Base-by-base conservation (phyloP, 805 yeast species). In the Blastobotrys americana region DNA sequence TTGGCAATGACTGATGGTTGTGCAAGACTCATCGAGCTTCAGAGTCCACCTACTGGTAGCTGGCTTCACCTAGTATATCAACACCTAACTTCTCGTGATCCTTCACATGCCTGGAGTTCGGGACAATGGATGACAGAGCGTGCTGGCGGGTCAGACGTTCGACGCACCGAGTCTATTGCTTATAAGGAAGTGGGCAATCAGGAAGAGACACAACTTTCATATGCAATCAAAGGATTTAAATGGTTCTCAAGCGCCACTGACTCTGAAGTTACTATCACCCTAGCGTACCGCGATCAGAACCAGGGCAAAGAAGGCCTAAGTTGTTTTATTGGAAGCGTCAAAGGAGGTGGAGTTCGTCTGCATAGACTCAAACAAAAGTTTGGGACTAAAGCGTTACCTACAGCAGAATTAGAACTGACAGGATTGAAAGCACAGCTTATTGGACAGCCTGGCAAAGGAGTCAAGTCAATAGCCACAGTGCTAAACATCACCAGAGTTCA, bases 91-190 rank as follows among this genome's bases (percentile, higher is more conserved):
- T 39, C 56, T 2, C 45, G 58, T 10, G 62, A 60, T 34, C 64
- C 64, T 1, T 17, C 18, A 5, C n/a, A 36, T 17, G 53, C 51
- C 5, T 59, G 65, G 65, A 60, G 58, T n/a, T 55, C 63, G 3
- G 64, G 64, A 8, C 64, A 59, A 39, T 59, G 64, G 64, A 59
- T 59, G 64, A 59, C 64, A 0, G 64, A 59, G 39, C 47, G 64
- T 2, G 46, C 61, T 15, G 64, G 64, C 2, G 64, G 64, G 4
- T 55, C 61, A 5, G 64, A 59, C 20, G 62, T 59, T 10, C 41
- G 59, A 6, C 49, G 51, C 10, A 56, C 60, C 1, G 64, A 59
- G 41, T 57, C 64, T 1, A 48, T 51, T 2, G 64, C 64, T 4
- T 46, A 46, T 8, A 37, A 43, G 27, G 16, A 18, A 10, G 22